Conservation (phyloP, 805 yeast species). For the Komagataella populi region DNA sequence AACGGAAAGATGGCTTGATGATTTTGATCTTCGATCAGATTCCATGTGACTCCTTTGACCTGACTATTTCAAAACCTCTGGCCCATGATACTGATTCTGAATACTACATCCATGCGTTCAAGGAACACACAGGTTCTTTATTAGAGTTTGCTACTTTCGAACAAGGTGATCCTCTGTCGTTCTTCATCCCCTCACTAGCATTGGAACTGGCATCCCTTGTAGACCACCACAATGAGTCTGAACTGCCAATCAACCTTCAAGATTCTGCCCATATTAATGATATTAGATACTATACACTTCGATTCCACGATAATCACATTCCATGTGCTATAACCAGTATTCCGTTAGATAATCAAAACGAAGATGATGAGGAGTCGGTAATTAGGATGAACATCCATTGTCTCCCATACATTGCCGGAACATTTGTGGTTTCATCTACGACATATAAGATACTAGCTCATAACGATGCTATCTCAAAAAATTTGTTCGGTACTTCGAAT, state of each 20-base stretch:
- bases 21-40: slow-evolving; percentile 84
- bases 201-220: slow-evolving; percentile 4
- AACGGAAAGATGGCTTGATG: slow-evolving; percentile 51
- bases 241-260: slow-evolving; percentile 13
- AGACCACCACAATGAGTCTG: slow-evolving; percentile 1
- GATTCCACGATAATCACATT: slow-evolving; percentile 23
- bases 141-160: slow-evolving; percentile 5
- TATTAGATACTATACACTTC: slow-evolving; percentile 51
- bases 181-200: slow-evolving; percentile 1
- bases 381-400: slow-evolving; percentile 58
- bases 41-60: slow-evolving; percentile 53
- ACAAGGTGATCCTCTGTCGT: not conserved
- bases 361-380: slow-evolving; percentile 17
- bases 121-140: slow-evolving; percentile 10
- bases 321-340: slow-evolving; percentile 69
- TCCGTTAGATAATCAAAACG: slow-evolving; percentile 29
- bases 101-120: slow-evolving; percentile 11
- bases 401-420: slow-evolving; percentile 79
- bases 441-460: slow-evolving; percentile 47
- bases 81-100: slow-evolving; percentile 4
- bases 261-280: slow-evolving; percentile 34
- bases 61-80: slow-evolving; percentile 27
- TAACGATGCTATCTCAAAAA: slow-evolving; percentile 66
- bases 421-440: slow-evolving; percentile 50
- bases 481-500: slow-evolving; percentile 58